Percentiles rank a stretch among this genome's conserved stretches.
These are phyloP conservation scores for Leptographium wingfieldii DNA, from an alignment of 2,329 filamentous ascomycete genomes.

Conservation along the genomic window DNA sequence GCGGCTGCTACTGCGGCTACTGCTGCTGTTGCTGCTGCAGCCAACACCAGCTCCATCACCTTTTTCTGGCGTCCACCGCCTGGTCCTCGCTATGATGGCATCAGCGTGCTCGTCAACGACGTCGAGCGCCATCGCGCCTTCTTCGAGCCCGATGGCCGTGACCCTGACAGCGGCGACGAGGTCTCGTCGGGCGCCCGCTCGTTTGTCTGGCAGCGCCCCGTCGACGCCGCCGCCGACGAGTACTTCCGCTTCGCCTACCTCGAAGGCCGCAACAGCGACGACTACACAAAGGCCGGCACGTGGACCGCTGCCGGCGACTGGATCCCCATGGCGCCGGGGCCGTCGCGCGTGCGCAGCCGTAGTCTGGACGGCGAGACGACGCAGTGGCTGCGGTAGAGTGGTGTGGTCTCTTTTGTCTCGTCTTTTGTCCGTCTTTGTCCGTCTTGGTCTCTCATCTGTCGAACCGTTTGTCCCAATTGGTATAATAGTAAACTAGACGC, in stretches of 20 bases:
- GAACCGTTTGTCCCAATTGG: too few relatives aligned
- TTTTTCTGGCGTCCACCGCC: constrained; percentile 40
- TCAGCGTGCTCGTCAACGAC: constrained; percentile 74
- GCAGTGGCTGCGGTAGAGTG: background rate
- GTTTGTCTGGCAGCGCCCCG: constrained; percentile 50
- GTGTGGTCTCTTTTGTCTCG: too few relatives aligned
- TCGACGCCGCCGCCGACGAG: constrained; percentile 39
- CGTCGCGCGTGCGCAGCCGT: constrained; percentile 31
- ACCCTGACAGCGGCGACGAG: background rate
- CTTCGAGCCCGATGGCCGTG: constrained; percentile 35
- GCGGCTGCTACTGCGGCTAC: constrained; percentile 3
- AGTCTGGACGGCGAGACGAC: constrained; percentile 9
- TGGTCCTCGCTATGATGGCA: constrained; percentile 51
- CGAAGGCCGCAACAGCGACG: constrained; percentile 48
- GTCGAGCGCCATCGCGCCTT: constrained; percentile 70
- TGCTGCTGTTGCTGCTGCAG: constrained; percentile 13
- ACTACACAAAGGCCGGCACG: constrained; percentile 64
- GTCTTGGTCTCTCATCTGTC: background rate
- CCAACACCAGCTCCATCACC: constrained; percentile 49
- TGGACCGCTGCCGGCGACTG: constrained; percentile 56
- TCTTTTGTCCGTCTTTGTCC: background rate
- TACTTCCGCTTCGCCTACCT: constrained; percentile 72
- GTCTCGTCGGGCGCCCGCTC: constrained; percentile 6
- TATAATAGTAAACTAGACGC: background rate
- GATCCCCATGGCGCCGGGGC: constrained; percentile 51